Conservation (phyloP, 805 yeast species). For the Citeromyces nyonsensis region DNA sequence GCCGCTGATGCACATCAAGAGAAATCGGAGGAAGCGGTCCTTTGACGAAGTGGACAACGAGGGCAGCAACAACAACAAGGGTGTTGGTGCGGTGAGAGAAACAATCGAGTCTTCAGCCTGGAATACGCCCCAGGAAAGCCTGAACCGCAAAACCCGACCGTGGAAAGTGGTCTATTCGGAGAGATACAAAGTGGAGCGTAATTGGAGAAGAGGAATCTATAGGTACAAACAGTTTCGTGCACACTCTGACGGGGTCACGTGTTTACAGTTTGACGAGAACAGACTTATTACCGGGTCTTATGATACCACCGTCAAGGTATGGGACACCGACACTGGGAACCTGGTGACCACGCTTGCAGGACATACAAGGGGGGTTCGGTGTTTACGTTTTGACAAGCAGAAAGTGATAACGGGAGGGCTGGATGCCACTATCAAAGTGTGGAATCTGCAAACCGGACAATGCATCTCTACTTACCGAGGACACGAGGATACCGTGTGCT, state of each 20-base stretch:
- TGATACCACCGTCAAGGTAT: constrained; percentile 81
- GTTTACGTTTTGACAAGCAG: constrained; percentile 74
- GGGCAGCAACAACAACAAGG: constrained; percentile 9
- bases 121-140: neutral
- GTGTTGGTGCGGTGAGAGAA: neutral
- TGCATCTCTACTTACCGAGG: constrained; percentile 91
- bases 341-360: constrained; percentile 67
- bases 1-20: constrained; percentile 82
- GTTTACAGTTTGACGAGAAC: constrained; percentile 73
- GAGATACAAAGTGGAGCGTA: constrained; percentile 78
- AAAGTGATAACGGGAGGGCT: constrained; percentile 86
- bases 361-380: constrained; percentile 78
- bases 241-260: constrained; percentile 79
- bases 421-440: constrained; percentile 83
- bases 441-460: constrained; percentile 93
- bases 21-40: constrained; percentile 33
- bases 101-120: neutral
- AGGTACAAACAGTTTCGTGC: constrained; percentile 52
- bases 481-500: constrained; percentile 72
- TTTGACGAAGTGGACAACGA: constrained; percentile 5
- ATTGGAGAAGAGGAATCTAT: constrained; percentile 83
- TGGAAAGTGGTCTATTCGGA: constrained; percentile 95
- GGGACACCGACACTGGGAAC: constrained; percentile 78
- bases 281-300: constrained; percentile 82
- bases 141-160: constrained; percentile 42